Conservation (phyloP, 2,329 filamentous ascomycete genomes). For the Aspergillus brasiliensis region DNA sequence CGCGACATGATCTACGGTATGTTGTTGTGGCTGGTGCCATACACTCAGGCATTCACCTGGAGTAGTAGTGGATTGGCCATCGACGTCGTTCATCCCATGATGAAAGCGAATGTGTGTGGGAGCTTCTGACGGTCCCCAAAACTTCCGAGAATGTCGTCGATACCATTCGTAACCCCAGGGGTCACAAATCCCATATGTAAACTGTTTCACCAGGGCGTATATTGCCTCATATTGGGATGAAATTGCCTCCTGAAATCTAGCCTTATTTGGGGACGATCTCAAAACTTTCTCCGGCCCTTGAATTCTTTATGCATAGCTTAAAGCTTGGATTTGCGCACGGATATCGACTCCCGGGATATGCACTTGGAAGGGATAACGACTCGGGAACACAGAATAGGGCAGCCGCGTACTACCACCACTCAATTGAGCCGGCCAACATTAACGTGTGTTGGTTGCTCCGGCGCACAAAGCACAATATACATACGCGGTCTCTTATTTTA, state of each 20-base stretch:
- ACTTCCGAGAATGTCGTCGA: not conserved
- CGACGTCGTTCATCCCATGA: not conserved
- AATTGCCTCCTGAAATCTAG: conserved; percentile 2
- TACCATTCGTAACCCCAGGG: not conserved
- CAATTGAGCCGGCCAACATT: too few relatives aligned
- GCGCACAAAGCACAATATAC: too few relatives aligned
- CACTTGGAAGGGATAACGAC: conserved; percentile 8
- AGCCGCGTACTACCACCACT: too few relatives aligned
- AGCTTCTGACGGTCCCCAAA: not conserved
- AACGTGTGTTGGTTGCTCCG: too few relatives aligned
- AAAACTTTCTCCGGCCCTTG: not conserved
- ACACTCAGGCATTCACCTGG: not conserved
- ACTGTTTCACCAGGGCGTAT: not conserved
- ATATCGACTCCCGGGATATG: conserved; percentile 12
- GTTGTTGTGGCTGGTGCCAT: conserved; percentile 6
- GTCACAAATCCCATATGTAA: not conserved
- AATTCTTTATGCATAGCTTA: conserved; percentile 19
- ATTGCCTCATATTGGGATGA: not conserved
- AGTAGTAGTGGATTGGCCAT: not conserved
- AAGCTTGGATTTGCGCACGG: conserved; percentile 24
- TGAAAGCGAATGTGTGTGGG: not conserved
- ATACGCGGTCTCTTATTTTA: too few relatives aligned
- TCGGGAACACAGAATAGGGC: not conserved
- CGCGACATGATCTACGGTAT: not conserved
- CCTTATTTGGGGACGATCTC: conserved; percentile 10